Conservation (phyloP, 148 eudicot species). For the Diospyros kaki region DNA sequence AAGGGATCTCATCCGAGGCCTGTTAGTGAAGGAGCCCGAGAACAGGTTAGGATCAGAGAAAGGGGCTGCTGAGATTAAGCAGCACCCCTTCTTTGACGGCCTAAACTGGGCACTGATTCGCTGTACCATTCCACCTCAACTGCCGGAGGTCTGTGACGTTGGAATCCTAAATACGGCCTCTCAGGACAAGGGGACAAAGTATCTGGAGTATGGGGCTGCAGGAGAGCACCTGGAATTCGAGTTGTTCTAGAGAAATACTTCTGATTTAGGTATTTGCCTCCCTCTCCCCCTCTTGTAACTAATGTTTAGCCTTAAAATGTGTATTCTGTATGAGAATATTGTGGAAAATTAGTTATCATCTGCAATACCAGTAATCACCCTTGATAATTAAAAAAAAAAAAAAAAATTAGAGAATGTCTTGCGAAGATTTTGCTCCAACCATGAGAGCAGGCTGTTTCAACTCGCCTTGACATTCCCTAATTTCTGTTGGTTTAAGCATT, state of each 20-base stretch:
- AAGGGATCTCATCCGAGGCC: slow-evolving; percentile 63
- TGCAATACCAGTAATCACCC: slow-evolving; percentile 5
- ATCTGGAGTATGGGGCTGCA: slow-evolving; percentile 38
- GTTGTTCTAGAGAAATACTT: slow-evolving; percentile 33
- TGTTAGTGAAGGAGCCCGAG: slow-evolving; percentile 80
- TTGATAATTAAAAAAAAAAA: not conserved
- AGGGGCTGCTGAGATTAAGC: slow-evolving; percentile 92
- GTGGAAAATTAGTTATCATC: not conserved
- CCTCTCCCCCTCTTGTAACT: slow-evolving; percentile 12
- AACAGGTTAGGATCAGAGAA: slow-evolving; percentile 68
- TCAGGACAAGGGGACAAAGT: slow-evolving; percentile 40
- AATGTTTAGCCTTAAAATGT: slow-evolving; percentile 13
- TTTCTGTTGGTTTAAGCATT: no score
- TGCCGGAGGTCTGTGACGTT: slow-evolving; percentile 49
- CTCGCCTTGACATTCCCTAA: not conserved
- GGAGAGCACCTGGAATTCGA: slow-evolving; percentile 75
- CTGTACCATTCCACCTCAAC: slow-evolving; percentile 73
- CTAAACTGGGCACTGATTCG: slow-evolving; percentile 92
- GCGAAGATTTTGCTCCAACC: not conserved
- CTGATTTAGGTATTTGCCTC: slow-evolving; percentile 4
- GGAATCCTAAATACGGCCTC: slow-evolving; percentile 25
- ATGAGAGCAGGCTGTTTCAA: slow-evolving; percentile 3
- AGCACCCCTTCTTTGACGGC: slow-evolving; percentile 86
- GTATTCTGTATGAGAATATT: slow-evolving; percentile 13
- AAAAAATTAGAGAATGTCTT: not conserved